A percentile compares a stretch with the other conserved stretches of the same genome.
These are phyloP conservation scores for Aspergillus cristatus DNA, from an alignment of 495 filamentous ascomycete genomes.

Conservation along the genomic window DNA sequence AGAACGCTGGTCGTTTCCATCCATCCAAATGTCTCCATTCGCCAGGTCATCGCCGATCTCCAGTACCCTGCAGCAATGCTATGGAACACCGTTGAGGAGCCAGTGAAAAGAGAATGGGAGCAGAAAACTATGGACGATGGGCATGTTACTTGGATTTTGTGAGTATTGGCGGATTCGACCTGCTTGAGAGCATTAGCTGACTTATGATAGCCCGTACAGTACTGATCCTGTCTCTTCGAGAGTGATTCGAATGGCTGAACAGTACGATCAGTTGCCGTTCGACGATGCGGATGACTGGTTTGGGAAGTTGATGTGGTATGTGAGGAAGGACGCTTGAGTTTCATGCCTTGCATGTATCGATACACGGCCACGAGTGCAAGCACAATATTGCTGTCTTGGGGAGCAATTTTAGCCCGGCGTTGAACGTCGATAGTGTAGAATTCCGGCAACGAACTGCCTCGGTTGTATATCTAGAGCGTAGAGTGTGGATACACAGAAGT, in stretches of 20 bases:
- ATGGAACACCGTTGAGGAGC: slow-evolving; percentile 20
- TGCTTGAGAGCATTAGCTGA: background rate
- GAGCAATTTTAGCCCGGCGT: no score
- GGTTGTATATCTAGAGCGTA: no score
- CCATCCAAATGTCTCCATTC: slow-evolving; percentile 24
- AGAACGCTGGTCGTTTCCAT: slow-evolving; percentile 21
- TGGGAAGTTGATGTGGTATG: slow-evolving; percentile 17
- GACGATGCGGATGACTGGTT: slow-evolving; percentile 14
- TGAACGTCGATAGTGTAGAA: no score
- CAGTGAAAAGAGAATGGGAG: slow-evolving; percentile 6
- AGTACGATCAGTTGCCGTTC: slow-evolving; percentile 11
- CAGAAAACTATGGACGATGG: slow-evolving; percentile 9
- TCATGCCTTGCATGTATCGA: background rate
- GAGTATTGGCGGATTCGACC: background rate
- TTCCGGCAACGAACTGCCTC: no score
- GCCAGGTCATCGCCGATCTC: slow-evolving; percentile 26
- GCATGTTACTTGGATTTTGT: slow-evolving; percentile 13
- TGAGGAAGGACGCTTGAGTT: slow-evolving; percentile 5
- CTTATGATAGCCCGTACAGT: slow-evolving; percentile 11
- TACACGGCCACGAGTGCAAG: background rate
- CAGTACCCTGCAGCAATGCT: slow-evolving; percentile 23
- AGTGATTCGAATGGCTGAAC: slow-evolving; percentile 11
- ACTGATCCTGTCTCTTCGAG: slow-evolving; percentile 19
- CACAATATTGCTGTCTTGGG: no score
- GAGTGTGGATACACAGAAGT: no score